These are phyloP conservation scores for Penicillium cosmopolitanum DNA, from an alignment of 495 filamentous ascomycete species.

Conservation along the genomic window DNA sequence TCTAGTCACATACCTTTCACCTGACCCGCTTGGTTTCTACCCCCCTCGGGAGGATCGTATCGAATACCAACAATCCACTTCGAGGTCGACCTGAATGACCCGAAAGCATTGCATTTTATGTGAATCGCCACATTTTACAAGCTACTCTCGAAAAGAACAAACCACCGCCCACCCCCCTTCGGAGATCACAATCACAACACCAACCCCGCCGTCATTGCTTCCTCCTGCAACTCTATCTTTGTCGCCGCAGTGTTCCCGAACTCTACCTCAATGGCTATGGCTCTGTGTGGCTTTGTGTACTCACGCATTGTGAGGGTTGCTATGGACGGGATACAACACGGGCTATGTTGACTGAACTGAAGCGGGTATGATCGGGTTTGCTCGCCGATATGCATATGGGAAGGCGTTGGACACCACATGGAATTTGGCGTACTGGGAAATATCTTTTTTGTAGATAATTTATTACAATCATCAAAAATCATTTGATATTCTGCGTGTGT, in stretches of 20 bases:
- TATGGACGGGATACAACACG: too few species aligned
- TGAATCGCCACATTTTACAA: background rate
- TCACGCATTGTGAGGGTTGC: too few species aligned
- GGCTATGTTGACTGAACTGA: background rate
- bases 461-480: background rate
- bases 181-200: background rate
- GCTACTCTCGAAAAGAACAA: background rate
- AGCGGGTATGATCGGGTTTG: background rate
- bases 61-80: constrained; percentile 6
- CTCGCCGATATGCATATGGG: constrained; percentile 13
- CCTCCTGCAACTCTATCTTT: background rate
- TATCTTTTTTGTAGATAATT: constrained; percentile 12
- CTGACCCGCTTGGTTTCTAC: too few species aligned
- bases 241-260: background rate
- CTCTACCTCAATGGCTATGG: background rate
- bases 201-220: background rate
- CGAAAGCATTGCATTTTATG: background rate
- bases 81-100: background rate
- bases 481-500: background rate
- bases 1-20: constrained; percentile 21
- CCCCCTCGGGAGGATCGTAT: too few species aligned
- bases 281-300: too few species aligned
- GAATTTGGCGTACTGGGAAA: constrained; percentile 15
- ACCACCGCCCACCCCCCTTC: background rate
- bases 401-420: constrained; percentile 17